Conservation (phyloP, 225 moss, liverwort and hornwort genomes). For the Straminergon stramineum region DNA sequence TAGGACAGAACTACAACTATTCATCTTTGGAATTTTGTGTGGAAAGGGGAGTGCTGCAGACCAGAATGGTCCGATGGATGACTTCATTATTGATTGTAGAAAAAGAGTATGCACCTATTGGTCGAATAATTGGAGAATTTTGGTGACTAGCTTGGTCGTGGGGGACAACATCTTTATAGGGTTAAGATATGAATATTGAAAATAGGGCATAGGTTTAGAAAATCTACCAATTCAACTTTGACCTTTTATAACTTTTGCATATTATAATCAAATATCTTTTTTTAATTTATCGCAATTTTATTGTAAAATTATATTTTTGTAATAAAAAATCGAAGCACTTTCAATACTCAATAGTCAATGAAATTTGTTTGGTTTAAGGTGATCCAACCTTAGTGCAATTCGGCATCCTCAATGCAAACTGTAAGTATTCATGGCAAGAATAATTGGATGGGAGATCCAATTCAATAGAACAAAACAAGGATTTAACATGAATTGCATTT, state of each 20-base stretch:
- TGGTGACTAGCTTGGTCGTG: no score
- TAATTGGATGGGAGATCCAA: neutral
- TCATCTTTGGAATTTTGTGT: no score
- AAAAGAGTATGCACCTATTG: no score
- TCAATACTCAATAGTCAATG: rapidly evolving
- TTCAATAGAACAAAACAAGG: neutral
- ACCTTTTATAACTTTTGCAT: neutral
- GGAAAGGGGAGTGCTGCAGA: no score
- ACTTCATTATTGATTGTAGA: no score
- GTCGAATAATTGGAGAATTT: no score
- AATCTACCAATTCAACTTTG: neutral
- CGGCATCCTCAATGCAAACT: neutral
- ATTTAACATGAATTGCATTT: neutral
- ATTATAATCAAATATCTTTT: neutral
- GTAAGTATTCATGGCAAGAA: rapidly evolving
- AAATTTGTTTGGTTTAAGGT: neutral
- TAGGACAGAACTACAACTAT: no score
- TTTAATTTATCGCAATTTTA: rapidly evolving
- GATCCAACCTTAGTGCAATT: no score
- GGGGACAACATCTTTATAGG: no score
- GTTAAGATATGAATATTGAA: neutral
- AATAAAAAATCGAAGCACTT: neutral
- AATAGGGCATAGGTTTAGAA: neutral
- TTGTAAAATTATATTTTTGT: neutral
- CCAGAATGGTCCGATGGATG: no score